Base-by-base conservation (phyloP, 352 stramenopile genomes). In the Aphanomyces euteiches region DNA sequence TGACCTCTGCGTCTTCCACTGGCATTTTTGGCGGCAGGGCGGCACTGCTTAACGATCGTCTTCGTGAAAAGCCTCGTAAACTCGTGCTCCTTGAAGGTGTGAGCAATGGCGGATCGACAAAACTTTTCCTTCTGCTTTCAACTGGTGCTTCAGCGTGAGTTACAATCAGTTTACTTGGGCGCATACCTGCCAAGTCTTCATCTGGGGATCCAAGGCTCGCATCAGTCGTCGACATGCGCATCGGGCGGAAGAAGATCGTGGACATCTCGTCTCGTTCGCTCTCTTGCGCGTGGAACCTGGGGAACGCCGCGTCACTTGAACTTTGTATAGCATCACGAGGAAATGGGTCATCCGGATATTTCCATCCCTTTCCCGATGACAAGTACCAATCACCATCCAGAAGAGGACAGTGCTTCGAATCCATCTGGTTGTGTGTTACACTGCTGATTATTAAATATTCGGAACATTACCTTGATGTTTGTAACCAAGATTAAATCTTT, bases 211-310 rank as follows among this genome's bases (percentile, higher is more conserved):
- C 28, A 28, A 28, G 28, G 28, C 28, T 28, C 28, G 48, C 7
- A 41, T 12, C 15, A 38, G n/a, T 64, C 47, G 38, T 21, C 19
- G 64, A 50, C 28, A 70, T n/a, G 15, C 34, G 53, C 36, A 70
- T 17, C 47, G 64, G 47, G 5, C 61, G 43, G 64, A 63, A 47
- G 64, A 61, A 70, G 43, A 56, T 63, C 47, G 64, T 70, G 34
- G 64, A 36, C 64, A 70, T 70, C 10, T n/a, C 43, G 28, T 28
- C 28, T 28, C 28, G 28, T 2, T 28, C 28, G 28, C 28, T 28
- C 28, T 28, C 28, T 28, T 28, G 28, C 28, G 28, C 2, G 28
- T 28, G 28, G 28, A 28, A 28, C 28, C 28, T 28, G 50, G 50
- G 37, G 8, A 21, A n/a, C 1, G n/a, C 50, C 8, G 50, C 50